Base-by-base conservation (phyloP, 495 filamentous ascomycete genomes). In the Aspergillus olivimuriae region DNA sequence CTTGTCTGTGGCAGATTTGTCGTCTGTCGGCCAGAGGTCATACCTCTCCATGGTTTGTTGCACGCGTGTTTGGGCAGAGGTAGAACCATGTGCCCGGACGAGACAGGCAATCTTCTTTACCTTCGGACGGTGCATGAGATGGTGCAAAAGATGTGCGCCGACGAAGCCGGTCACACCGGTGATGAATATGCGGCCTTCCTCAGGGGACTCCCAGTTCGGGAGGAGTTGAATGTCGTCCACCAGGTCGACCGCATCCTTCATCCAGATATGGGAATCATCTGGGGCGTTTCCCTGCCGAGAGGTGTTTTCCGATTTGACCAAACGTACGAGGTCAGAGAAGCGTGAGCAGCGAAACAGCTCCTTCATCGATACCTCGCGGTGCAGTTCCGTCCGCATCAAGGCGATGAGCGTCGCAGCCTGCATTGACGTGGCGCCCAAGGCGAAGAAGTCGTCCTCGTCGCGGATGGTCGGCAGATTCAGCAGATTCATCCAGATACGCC, bases 141-240 rank as follows among this genome's bases (percentile, higher is more conserved):
- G 26, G 9, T 26, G 30, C 5, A 50, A 37, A 11, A 50, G 37
- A 21, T 44, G 37, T 1, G 37, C 21, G 9, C 47, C 42, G 11
- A 50, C 36, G 23, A 50, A 50, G 1, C 55, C 55, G 0, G 51
- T 58, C 4, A 23, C 48, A 5, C 51, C 48, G 10, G 55, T 50
- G 12, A 50, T 4, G 31, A 50, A 41, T 1, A 45, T 42, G 15
- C 31, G 23, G 8, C 47, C 47, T 28, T 50, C 47, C 32, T 21
- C 15, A 3, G 30, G 11, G 12, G 36, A 16, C 14, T 44, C 35
- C 47, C 47, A 45, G 10, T 45, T 21, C 5, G 42, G 47, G 8
- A 45, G 24, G 12, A 41, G 8, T 26, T 38, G n/a, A 5, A 48
- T 41, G 11, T 39, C 34, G 12, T 42, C 16, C 1, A 41, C 39